These are phyloP conservation scores for Fusarium oligoseptatum DNA, from an alignment of 2,329 filamentous ascomycete species.

Conservation along the genomic window DNA sequence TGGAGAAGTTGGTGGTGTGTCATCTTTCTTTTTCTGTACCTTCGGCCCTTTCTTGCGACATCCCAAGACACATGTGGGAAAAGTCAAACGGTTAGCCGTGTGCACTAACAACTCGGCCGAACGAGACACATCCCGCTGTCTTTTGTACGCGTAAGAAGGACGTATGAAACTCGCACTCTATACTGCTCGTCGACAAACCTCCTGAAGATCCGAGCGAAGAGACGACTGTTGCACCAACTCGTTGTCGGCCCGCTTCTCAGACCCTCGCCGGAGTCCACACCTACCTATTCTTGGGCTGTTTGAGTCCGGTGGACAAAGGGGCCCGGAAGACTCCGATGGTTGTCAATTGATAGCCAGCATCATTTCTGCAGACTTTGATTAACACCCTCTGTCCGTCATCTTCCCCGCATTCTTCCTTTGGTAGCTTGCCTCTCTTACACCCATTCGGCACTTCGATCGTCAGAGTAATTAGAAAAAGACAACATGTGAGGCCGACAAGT, in stretches of 20 bases:
- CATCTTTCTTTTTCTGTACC: conserved; percentile 24
- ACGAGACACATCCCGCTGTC: background rate
- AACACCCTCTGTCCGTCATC: background rate
- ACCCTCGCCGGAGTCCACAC: background rate
- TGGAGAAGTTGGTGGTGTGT: conserved; percentile 23
- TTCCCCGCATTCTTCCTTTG: conserved; percentile 30
- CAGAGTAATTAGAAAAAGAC: background rate
- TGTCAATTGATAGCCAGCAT: background rate
- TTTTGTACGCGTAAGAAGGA: background rate
- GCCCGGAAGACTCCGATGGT: background rate
- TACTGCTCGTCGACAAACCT: background rate
- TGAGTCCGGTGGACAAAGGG: background rate
- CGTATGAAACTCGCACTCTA: background rate
- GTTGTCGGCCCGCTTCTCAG: conserved; percentile 6
- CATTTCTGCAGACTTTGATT: background rate
- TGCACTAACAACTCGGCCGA: conserved; percentile 17
- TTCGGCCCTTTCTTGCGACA: conserved; percentile 21
- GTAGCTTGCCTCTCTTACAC: conserved; percentile 14
- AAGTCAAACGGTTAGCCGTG: background rate
- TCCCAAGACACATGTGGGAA: conserved; percentile 11
- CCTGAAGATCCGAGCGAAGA: background rate
- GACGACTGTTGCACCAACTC: background rate
- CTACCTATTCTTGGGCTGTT: background rate
- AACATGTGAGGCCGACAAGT: conserved; percentile 21
- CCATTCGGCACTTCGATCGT: conserved; percentile 6